These are phyloP conservation scores for Candida dajiaensis DNA, from an alignment of 805 yeast genomes.

Conservation along the genomic window DNA sequence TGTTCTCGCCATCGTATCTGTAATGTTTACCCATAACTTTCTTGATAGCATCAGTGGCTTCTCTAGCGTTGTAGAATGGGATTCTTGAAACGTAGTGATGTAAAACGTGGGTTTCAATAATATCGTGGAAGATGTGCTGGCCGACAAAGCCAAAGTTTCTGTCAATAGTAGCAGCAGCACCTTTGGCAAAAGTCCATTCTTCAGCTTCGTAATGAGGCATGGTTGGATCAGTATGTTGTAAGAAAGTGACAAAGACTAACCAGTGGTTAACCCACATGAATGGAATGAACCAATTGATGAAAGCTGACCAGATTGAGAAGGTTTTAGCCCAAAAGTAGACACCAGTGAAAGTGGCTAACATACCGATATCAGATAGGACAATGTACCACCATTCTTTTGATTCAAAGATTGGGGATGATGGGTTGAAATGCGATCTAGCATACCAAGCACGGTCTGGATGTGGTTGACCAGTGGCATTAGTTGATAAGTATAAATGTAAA, in stretches of 20 bases:
- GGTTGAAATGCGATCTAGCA: slow-evolving; percentile 48
- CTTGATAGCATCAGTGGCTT: slow-evolving; percentile 71
- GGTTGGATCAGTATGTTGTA: slow-evolving; percentile 56
- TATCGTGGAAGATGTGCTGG: slow-evolving; percentile 76
- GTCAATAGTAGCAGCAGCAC: slow-evolving; percentile 63
- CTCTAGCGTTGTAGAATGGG: slow-evolving; percentile 82
- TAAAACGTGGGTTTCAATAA: slow-evolving; percentile 84
- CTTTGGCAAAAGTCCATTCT: slow-evolving; percentile 61
- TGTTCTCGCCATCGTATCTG: slow-evolving; percentile 50
- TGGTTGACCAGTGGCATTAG: slow-evolving; percentile 54
- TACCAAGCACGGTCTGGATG: slow-evolving; percentile 35
- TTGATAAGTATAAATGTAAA: slow-evolving; percentile 41
- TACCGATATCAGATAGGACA: slow-evolving; percentile 51
- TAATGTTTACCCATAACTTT: slow-evolving; percentile 84
- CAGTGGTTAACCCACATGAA: slow-evolving; percentile 58
- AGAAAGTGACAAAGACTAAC: slow-evolving; percentile 57
- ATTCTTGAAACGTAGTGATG: slow-evolving; percentile 82
- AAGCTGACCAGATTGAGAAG: slow-evolving; percentile 44
- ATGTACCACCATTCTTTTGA: slow-evolving; percentile 49
- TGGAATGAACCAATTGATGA: slow-evolving; percentile 53
- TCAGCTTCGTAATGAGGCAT: slow-evolving; percentile 52
- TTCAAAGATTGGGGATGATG: slow-evolving; percentile 50
- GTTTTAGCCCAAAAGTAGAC: slow-evolving; percentile 47
- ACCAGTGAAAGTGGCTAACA: slow-evolving; percentile 35
- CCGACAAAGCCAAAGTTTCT: slow-evolving; percentile 57